These are phyloP conservation scores for Eucalyptus pauciflora DNA, from an alignment of 345 rosid species.

Conservation along the genomic window DNA sequence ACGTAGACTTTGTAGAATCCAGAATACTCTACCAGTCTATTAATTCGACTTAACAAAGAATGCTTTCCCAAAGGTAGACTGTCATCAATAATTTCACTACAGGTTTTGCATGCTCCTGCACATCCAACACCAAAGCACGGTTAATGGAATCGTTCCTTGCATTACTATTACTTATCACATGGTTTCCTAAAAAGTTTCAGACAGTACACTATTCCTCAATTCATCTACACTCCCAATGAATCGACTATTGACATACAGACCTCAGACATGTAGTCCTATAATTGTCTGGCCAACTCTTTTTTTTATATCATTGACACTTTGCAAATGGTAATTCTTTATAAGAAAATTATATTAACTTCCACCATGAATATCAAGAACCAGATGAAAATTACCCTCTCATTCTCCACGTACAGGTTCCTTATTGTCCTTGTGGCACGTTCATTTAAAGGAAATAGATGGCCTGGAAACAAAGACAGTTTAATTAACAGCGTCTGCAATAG, in stretches of 20 bases:
- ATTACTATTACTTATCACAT: background rate
- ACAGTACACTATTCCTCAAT: background rate
- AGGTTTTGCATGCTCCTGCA: background rate
- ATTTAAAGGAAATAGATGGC: constrained; percentile 65
- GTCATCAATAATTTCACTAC: background rate
- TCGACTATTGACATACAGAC: background rate
- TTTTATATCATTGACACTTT: background rate
- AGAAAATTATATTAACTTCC: background rate
- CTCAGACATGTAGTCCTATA: background rate
- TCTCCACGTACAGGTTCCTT: constrained; percentile 79
- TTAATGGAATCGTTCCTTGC: background rate
- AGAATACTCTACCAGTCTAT: background rate
- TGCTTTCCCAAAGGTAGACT: background rate
- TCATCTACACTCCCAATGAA: background rate
- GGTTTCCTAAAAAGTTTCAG: background rate
- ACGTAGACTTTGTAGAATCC: background rate
- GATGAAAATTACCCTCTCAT: constrained; percentile 72
- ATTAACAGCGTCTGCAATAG: background rate
- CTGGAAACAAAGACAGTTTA: constrained; percentile 14
- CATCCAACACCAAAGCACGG: background rate
- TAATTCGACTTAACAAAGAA: background rate
- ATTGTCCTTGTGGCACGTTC: constrained; percentile 92
- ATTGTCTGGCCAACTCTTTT: background rate
- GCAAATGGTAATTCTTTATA: background rate
- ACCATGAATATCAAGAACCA: background rate